Evolutionary conservation across 108 stramenopile genomes (phyloP), one percentile per base, ranked within the genome.

Genomic region (Cylindrotheca fusiformis): DNA sequence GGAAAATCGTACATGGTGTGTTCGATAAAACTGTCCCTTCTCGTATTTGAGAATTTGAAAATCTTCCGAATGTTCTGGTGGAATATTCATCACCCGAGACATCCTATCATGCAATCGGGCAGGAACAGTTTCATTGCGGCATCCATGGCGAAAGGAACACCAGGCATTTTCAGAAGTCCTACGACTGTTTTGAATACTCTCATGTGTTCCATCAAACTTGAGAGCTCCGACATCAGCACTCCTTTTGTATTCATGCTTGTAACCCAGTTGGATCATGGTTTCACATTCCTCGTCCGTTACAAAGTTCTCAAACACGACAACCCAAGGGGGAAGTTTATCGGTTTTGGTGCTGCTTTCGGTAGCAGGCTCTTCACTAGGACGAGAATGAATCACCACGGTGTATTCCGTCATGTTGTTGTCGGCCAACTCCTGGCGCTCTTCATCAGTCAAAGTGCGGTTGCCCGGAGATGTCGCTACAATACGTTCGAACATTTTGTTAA

Each of bases 251-350:
- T 85, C 88, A 51, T 71, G 51, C 6, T 63, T 45, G 56, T 69
- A 55, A 17, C 89, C 88, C 20, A 92, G 79, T 31, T 82, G 64
- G 31, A 92, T 87, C 48, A 92, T 25, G 23, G 36, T 54, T 50
- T 88, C 71, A 12, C 79, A 81, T 65, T 97, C 96, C 50, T 85
- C 85, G 17, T 78, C 71, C 2, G 76, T 71, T 21, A 95, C 19
- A 69, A 95, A 92, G 63, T 93, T 80, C 8, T 95, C 93, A 44
- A 97, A 73, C 1, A 75, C 77, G 6, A 94, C 74, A 10, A 97
- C 69, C 89, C 91, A 95, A 3, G 94, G 93, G 14, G 83, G 81
- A 4, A 60, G 41, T 46, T 62, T 63, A 55, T 86, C 89, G 31
- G 51, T 30, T 0, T 65, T 48, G 10, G 28, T 8, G 55, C 69